Evolutionary conservation across 2,329 filamentous ascomycete genomes (phyloP).

Genomic region (Pyrenochaeta sp.): DNA sequence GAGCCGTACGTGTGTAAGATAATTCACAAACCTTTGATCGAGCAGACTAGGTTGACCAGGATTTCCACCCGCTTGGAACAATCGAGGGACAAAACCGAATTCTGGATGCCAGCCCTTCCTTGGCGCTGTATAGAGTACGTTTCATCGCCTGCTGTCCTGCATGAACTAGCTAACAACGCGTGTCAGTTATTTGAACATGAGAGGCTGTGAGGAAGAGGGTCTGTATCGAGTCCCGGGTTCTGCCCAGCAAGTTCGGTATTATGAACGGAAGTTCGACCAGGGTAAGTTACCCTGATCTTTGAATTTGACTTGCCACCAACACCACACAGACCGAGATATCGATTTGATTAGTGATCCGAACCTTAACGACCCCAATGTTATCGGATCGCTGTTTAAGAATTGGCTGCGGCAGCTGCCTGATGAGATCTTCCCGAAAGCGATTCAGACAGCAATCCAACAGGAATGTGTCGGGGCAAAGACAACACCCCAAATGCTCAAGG

Average conservation of each 20-base stretch:
- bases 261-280: slow-evolving; percentile 90
- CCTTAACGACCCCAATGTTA: slow-evolving; percentile 94
- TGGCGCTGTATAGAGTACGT: slow-evolving; percentile 90
- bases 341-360: slow-evolving; percentile 88
- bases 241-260: slow-evolving; percentile 88
- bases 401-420: slow-evolving; percentile 96
- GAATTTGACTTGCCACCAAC: slow-evolving; percentile 15
- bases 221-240: slow-evolving; percentile 92
- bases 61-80: slow-evolving; percentile 90
- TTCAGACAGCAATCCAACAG: slow-evolving; percentile 80
- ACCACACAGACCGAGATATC: slow-evolving; percentile 76
- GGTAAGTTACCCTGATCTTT: slow-evolving; percentile 58
- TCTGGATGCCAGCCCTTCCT: slow-evolving; percentile 97
- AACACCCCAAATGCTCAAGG: slow-evolving; percentile 85
- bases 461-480: slow-evolving; percentile 81
- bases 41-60: slow-evolving; percentile 88
- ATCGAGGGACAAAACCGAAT: slow-evolving; percentile 94
- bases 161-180: slow-evolving; percentile 18
- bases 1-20: slow-evolving; percentile 86
- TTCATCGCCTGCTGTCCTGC: background rate
- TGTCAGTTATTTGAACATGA: slow-evolving; percentile 84
- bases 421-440: slow-evolving; percentile 86
- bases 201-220: slow-evolving; percentile 91
- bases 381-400: slow-evolving; percentile 94
- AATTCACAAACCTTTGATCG: slow-evolving; percentile 84